Evolutionary conservation across 805 yeast species (phyloP).

Genomic region (Metschnikowia santaceciliae): DNA sequence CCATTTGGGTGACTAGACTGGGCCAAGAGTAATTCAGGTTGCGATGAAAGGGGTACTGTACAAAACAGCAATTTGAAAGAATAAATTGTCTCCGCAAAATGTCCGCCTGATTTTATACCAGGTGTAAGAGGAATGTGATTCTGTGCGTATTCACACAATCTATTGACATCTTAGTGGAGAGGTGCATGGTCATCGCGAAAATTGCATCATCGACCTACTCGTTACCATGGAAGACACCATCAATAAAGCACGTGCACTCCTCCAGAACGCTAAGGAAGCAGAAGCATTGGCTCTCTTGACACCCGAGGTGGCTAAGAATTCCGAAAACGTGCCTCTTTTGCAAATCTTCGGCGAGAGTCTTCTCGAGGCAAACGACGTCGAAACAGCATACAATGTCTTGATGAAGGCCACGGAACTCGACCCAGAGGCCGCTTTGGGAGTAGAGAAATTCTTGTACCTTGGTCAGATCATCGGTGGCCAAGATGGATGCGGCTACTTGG

Average conservation of each 20-base stretch:
- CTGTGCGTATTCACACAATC: neutral
- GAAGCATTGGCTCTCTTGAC: constrained; percentile 48
- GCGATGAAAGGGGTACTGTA: neutral
- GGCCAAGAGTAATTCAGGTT: neutral
- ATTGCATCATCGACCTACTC: neutral
- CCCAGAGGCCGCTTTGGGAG: constrained; percentile 59
- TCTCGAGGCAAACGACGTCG: constrained; percentile 76
- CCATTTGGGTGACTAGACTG: neutral
- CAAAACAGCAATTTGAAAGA: neutral
- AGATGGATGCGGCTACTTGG: constrained; percentile 62
- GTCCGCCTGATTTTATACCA: neutral
- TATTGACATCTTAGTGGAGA: neutral
- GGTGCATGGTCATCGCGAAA: constrained; percentile 14
- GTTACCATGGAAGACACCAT: constrained; percentile 18
- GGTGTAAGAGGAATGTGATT: neutral
- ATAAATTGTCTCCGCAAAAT: neutral
- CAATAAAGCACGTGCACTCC: constrained; percentile 39
- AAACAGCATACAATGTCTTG: constrained; percentile 66
- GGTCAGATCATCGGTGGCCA: constrained; percentile 88
- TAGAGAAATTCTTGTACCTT: constrained; percentile 80
- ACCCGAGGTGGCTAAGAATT: constrained; percentile 28
- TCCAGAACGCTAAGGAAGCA: constrained; percentile 49
- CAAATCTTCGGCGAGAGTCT: constrained; percentile 71
- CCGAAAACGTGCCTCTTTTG: constrained; percentile 43
- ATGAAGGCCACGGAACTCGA: constrained; percentile 63